Percentiles rank a stretch among this genome's conserved stretches.
phyloP scores from a whole-genome alignment of 257 asterid species.

The Solanum boliviense region DNA sequence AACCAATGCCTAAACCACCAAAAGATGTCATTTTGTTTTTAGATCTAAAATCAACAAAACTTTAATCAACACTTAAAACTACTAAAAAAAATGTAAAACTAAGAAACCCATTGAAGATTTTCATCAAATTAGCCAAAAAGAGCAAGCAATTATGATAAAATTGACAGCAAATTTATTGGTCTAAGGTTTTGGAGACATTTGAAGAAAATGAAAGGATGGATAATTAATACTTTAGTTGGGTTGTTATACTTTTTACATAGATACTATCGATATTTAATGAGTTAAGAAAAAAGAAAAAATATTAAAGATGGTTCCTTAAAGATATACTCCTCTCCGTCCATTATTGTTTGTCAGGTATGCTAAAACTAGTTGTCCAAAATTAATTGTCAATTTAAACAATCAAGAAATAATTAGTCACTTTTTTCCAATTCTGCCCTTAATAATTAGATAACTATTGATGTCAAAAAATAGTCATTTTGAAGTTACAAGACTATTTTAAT shows the following conservation, averaged over 20 bases:
- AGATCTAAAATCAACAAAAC: neutral
- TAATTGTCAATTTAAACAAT: too few relatives aligned
- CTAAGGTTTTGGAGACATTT: neutral
- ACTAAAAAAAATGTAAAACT: neutral
- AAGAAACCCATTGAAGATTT: neutral
- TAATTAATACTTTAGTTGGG: neutral
- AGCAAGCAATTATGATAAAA: neutral
- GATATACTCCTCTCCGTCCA: too few relatives aligned
- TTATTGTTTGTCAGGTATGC: too few relatives aligned
- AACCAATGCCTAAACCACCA: constrained; percentile 45
- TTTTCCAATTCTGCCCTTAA: too few relatives aligned
- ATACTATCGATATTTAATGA: neutral
- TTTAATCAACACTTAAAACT: neutral
- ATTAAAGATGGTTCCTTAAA: neutral
- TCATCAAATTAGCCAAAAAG: neutral
- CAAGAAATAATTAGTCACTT: too few relatives aligned
- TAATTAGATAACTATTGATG: too few relatives aligned
- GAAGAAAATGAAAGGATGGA: neutral
- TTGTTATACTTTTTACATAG: neutral
- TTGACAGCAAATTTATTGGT: neutral
- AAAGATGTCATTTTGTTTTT: constrained; percentile 32
- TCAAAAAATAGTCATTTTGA: too few relatives aligned
- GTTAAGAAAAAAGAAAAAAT: neutral
- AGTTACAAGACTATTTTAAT: too few relatives aligned
- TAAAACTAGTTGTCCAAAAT: too few relatives aligned